Percentiles rank a stretch among this genome's conserved stretches.
Conservation (phyloP, 108 stramenopile genomes). For the Skeletonema costatum region DNA sequence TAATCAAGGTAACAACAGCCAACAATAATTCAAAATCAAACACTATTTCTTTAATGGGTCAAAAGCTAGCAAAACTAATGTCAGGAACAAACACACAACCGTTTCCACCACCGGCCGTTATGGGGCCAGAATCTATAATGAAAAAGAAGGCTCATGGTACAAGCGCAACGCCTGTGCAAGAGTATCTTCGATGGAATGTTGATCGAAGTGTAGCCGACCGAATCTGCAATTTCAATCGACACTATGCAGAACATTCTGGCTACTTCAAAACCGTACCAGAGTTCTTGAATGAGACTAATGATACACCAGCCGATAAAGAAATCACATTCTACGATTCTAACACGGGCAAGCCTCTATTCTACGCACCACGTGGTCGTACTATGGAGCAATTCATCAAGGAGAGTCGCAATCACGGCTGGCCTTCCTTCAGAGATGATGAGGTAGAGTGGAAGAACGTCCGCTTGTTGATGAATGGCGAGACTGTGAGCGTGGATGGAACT, state of each 20-base stretch:
- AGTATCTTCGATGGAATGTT: neutral
- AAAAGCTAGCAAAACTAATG: neutral
- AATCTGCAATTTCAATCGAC: conserved; percentile 86
- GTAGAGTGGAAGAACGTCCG: conserved; percentile 91
- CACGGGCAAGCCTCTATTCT: conserved; percentile 78
- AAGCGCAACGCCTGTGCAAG: no score
- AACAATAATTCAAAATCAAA: neutral
- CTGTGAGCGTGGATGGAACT: conserved; percentile 86
- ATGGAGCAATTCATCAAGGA: conserved; percentile 75
- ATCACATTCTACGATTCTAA: conserved; percentile 86
- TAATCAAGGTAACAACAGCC: neutral
- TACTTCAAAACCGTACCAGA: conserved; percentile 74
- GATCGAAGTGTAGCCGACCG: conserved; percentile 70
- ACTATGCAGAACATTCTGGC: conserved; percentile 87
- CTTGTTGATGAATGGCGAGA: conserved; percentile 82
- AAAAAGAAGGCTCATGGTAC: no score
- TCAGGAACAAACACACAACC: neutral
- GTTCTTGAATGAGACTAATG: conserved; percentile 55
- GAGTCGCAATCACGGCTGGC: conserved; percentile 82
- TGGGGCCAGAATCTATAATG: no score
- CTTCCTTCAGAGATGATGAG: conserved; percentile 79
- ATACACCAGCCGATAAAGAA: conserved; percentile 14
- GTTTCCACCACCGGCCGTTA: neutral
- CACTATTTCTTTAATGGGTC: neutral
- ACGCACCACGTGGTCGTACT: conserved; percentile 63